Evolutionary conservation across 1,139 yeast species (phyloP), one percentile per base, ranked within the genome.

Genomic region (Maudiozyma humilis): DNA sequence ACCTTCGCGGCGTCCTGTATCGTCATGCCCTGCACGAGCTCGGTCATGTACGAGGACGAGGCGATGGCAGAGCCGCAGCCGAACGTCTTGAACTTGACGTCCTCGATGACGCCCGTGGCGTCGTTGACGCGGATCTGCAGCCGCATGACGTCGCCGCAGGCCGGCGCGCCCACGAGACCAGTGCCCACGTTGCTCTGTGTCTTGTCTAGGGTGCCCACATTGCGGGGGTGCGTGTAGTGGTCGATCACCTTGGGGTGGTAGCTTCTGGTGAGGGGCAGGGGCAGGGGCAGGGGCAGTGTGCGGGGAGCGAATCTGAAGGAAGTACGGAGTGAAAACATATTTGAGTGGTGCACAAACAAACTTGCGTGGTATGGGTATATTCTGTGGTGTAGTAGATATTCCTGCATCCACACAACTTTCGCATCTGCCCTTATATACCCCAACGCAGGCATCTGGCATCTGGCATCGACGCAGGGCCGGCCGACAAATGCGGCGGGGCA

Each of bases 61-160:
- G 98, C 98, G 64, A 91, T 91, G 47, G 98, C 98, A 2, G 94
- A 82, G 40, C 98, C 98, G 66, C 98, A 91, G 17, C 98, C 98
- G 70, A 91, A 91, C 7, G 98, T 91, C 76, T 91, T 91, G 70
- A 91, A 91, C 68, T 88, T 91, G 53, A 91, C 98, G 64, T 91
- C 96, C 64, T 85, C 79, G 58, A 91, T 91, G 47, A 85, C 73
- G 2, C 98, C 98, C 30, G 94, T 80, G 46, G 76, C 81, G 56
- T 88, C 97, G 55, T 82, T 82, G 15, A 91, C 98, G 62, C 89
- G 79, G 60, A 91, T 91, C 66, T 91, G 98, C 54, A 91, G 75
- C 68, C 95, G 82, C 96, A 91, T 91, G 43, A 91, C 98, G 70
- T 91, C 98, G 47, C 98, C 98, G 71, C 98, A 91, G 0, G 98